These are phyloP conservation scores for Botryobasidium botryosum DNA, from an alignment of 768 basidiomycete genomes.

Conservation along the genomic window DNA sequence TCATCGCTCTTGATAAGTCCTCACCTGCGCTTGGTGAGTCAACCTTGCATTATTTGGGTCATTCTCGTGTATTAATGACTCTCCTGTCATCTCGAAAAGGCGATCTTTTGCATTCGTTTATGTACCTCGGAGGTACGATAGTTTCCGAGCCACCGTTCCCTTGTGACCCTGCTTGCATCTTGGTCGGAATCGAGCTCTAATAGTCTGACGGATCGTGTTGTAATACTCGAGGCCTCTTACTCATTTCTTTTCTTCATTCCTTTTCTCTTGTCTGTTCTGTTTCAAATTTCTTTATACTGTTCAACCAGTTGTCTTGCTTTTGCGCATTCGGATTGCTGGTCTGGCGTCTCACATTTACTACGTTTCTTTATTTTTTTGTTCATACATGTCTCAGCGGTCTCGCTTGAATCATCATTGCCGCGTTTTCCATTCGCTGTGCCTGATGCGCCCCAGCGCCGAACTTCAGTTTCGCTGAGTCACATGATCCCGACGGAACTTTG, in stretches of 20 bases:
- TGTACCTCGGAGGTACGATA: constrained; percentile 82
- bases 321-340: too few species aligned
- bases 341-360: too few species aligned
- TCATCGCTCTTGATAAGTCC: constrained; percentile 63
- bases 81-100: constrained; percentile 15
- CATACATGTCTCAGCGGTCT: too few species aligned
- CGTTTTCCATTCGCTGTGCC: too few species aligned
- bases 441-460: too few species aligned
- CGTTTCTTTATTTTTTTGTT: too few species aligned
- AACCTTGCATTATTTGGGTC: background rate
- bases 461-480: too few species aligned
- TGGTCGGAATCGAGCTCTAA: constrained; percentile 74
- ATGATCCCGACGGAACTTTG: too few species aligned
- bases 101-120: constrained; percentile 68
- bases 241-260: background rate
- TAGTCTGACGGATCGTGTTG: background rate
- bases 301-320: too few species aligned
- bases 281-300: too few species aligned
- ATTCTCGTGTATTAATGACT: background rate
- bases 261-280: background rate
- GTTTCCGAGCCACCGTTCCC: constrained; percentile 67
- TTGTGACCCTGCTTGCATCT: constrained; percentile 58
- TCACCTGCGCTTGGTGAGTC: constrained; percentile 37
- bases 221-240: background rate
- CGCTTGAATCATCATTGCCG: too few species aligned